Conservation (phyloP, 2,329 filamentous ascomycete species). For the Hypoxylon sp. region DNA sequence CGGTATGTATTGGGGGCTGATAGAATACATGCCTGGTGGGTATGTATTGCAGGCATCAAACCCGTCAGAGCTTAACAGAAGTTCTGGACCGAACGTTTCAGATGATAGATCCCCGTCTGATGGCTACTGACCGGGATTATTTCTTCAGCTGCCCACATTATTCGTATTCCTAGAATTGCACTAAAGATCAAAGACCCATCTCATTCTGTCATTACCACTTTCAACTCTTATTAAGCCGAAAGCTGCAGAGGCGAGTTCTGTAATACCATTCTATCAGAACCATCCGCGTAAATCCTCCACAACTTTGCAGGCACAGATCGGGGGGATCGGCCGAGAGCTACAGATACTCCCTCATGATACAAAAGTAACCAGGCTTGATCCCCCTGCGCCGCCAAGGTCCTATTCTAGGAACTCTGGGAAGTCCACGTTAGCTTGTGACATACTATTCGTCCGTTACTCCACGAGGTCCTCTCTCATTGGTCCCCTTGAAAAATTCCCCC, state of each 20-base stretch:
- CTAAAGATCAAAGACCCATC: not conserved
- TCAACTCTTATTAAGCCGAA: not conserved
- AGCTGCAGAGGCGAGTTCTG: not conserved
- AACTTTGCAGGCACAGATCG: slow-evolving; percentile 3
- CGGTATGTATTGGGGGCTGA: not conserved
- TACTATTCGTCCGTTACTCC: slow-evolving; percentile 34
- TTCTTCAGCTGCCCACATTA: slow-evolving; percentile 24
- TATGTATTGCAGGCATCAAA: not conserved
- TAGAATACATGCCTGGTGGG: not conserved
- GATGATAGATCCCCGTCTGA: slow-evolving; percentile 33
- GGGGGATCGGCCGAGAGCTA: not conserved
- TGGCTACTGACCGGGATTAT: slow-evolving; percentile 24
- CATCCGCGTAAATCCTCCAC: not conserved
- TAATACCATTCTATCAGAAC: not conserved
- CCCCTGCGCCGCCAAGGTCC: slow-evolving; percentile 45
- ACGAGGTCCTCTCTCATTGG: slow-evolving; percentile 34
- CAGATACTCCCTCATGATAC: slow-evolving; percentile 42
- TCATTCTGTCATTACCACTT: not conserved
- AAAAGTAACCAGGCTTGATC: slow-evolving; percentile 28
- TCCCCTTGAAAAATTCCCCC: slow-evolving; percentile 30
- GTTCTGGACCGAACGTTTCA: slow-evolving; percentile 42
- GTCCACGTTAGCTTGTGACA: slow-evolving; percentile 29
- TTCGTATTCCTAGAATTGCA: slow-evolving; percentile 35
- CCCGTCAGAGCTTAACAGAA: slow-evolving; percentile 18
- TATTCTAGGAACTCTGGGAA: slow-evolving; percentile 39